phyloP scores from a whole-genome alignment of 148 eudicot genomes.

The Limonium bicolor region DNA sequence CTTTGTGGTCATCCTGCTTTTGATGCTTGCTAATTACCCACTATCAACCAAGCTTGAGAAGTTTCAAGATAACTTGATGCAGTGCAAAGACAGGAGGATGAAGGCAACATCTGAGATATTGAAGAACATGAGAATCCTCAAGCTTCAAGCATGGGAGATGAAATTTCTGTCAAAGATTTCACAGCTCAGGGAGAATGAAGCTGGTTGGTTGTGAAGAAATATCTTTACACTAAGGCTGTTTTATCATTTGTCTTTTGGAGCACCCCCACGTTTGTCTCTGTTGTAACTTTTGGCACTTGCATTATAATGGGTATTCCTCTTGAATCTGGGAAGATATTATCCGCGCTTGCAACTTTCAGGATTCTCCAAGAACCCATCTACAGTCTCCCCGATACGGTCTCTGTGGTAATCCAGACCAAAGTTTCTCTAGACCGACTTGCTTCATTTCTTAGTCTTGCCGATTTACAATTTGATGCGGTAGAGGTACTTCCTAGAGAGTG shows the following conservation, averaged over 20 bases:
- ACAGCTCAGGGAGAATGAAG: constrained; percentile 18
- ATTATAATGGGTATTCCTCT: constrained; percentile 26
- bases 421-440: constrained; percentile 40
- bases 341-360: constrained; percentile 36
- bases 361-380: constrained; percentile 36
- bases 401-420: constrained; percentile 31
- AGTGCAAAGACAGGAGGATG: constrained; percentile 30
- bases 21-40: constrained; percentile 25
- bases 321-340: constrained; percentile 29
- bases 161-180: constrained; percentile 26
- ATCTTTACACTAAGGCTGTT: constrained; percentile 10
- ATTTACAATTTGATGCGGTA: constrained; percentile 16
- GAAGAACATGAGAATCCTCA: constrained; percentile 32
- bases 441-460: constrained; percentile 31
- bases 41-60: constrained; percentile 17
- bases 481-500: constrained; percentile 22
- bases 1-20: constrained; percentile 10
- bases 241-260: constrained; percentile 26
- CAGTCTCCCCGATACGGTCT: constrained; percentile 31
- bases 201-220: constrained; percentile 28
- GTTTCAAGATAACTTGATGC: constrained; percentile 25
- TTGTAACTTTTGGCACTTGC: constrained; percentile 22
- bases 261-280: constrained; percentile 28
- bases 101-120: constrained; percentile 33
- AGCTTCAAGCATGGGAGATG: constrained; percentile 45